phyloP scores from a whole-genome alignment of 2,329 filamentous ascomycete genomes.

The Phialophora verrucosa region DNA sequence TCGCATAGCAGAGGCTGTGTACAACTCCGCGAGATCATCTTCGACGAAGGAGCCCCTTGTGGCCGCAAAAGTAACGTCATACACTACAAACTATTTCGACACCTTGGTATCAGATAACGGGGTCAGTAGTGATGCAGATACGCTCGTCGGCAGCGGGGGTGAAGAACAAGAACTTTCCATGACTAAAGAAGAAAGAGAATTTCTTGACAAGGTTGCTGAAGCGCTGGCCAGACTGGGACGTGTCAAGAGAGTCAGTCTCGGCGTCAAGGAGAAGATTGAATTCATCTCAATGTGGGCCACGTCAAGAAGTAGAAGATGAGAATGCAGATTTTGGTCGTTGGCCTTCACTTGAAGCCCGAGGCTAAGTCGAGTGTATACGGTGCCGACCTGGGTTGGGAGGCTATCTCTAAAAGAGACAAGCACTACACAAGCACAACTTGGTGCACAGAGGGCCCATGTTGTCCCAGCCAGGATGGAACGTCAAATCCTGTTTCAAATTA shows the following conservation, averaged over 20 bases:
- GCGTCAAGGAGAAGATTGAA: constrained; percentile 77
- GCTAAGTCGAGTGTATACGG: neutral
- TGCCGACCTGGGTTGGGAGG: neutral
- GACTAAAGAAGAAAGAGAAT: constrained; percentile 65
- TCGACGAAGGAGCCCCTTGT: constrained; percentile 9
- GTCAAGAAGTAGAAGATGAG: constrained; percentile 42
- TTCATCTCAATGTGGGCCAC: constrained; percentile 76
- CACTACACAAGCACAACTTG: neutral
- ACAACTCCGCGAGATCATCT: constrained; percentile 31
- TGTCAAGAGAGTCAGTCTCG: constrained; percentile 86
- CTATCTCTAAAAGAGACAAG: neutral
- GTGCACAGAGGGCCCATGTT: neutral
- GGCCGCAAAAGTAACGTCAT: constrained; percentile 42
- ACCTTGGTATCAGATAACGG: constrained; percentile 49
- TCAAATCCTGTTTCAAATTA: neutral
- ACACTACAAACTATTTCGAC: constrained; percentile 55
- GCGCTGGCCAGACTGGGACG: constrained; percentile 84
- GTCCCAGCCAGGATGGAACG: neutral
- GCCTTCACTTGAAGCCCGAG: neutral
- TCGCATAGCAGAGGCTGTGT: constrained; percentile 78
- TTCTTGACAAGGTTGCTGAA: constrained; percentile 81
- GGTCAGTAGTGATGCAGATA: constrained; percentile 37
- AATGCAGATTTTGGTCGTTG: neutral
- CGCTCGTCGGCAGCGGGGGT: constrained; percentile 39
- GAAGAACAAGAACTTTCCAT: constrained; percentile 44